Percentiles rank a stretch among this genome's conserved stretches.
Conservation (phyloP, 768 basidiomycete genomes). For the Podaxis rugospora region DNA sequence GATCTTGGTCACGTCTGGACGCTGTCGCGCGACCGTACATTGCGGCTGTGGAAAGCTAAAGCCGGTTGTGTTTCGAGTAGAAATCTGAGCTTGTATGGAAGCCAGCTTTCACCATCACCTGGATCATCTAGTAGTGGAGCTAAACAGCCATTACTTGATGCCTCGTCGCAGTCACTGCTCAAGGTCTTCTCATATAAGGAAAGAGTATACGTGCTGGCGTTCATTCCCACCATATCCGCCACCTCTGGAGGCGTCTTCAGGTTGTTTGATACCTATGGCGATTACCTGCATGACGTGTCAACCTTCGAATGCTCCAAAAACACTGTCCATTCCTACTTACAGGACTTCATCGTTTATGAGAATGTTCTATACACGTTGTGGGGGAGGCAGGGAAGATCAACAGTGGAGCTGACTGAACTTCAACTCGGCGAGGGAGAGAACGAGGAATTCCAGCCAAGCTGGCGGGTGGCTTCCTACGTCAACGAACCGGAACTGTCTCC, state of each 20-base stretch:
- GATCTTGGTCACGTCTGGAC: conserved; percentile 77
- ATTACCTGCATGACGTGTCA: conserved; percentile 55
- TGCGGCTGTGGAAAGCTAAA: conserved; percentile 82
- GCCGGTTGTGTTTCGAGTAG: conserved; percentile 68
- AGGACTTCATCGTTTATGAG: conserved; percentile 66
- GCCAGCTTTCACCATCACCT: conserved; percentile 16
- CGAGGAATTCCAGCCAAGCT: conserved; percentile 30
- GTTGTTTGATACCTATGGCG: conserved; percentile 50
- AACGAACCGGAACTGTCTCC: conserved; percentile 76
- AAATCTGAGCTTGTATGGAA: conserved; percentile 33
- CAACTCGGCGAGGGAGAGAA: conserved; percentile 31
- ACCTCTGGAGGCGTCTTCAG: conserved; percentile 80
- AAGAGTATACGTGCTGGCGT: conserved; percentile 56
- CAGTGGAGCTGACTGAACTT: conserved; percentile 55
- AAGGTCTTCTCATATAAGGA: conserved; percentile 58
- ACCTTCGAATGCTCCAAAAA: conserved; percentile 54
- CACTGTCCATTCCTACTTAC: conserved; percentile 67
- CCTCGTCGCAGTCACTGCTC: conserved; percentile 60
- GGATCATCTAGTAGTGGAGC: conserved; percentile 15
- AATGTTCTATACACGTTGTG: conserved; percentile 65
- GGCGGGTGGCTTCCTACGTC: conserved; percentile 59
- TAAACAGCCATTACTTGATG: conserved; percentile 47
- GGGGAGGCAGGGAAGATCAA: conserved; percentile 76
- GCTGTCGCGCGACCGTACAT: conserved; percentile 79
- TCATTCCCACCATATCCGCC: conserved; percentile 65